phyloP scores from a whole-genome alignment of 192 early-diverging fungal genomes.

The Backusella luteola region DNA sequence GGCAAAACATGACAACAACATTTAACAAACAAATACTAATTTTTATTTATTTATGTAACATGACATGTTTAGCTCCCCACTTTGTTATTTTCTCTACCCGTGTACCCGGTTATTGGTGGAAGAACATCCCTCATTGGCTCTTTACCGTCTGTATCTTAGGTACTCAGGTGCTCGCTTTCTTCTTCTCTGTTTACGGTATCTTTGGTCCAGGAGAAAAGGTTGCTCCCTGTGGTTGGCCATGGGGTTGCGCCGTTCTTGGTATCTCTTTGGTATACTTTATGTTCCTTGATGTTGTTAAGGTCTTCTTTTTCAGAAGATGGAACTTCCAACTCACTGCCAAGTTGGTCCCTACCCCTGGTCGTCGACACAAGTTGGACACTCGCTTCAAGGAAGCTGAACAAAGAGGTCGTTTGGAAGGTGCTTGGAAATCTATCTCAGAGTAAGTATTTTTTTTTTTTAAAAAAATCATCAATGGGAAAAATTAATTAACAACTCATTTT shows the following conservation, averaged over 20 bases:
- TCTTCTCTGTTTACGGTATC: slow-evolving; percentile 70
- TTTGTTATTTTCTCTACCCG: slow-evolving; percentile 90
- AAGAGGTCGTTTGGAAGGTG: not conserved
- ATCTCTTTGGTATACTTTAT: slow-evolving; percentile 73
- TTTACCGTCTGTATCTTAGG: slow-evolving; percentile 71
- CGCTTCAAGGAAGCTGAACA: slow-evolving; percentile 38
- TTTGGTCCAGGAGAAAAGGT: slow-evolving; percentile 37
- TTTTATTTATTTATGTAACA: not conserved
- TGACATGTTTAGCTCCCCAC: slow-evolving; percentile 54
- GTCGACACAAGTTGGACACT: slow-evolving; percentile 50
- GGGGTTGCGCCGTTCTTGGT: slow-evolving; percentile 64
- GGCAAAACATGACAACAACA: not conserved
- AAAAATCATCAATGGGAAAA: not conserved
- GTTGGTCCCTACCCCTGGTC: slow-evolving; percentile 62
- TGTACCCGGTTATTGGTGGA: slow-evolving; percentile 75
- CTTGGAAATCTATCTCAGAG: not conserved
- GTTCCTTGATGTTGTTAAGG: slow-evolving; percentile 81
- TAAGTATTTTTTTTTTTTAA: not conserved
- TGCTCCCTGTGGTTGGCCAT: slow-evolving; percentile 56
- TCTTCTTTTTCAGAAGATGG: slow-evolving; percentile 72
- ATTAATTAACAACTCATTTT: not conserved
- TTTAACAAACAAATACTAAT: not conserved
- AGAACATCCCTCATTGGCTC: slow-evolving; percentile 65
- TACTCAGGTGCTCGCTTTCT: slow-evolving; percentile 87
- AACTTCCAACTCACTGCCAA: slow-evolving; percentile 81